Base-by-base conservation (phyloP, 202 grass and related monocot species). In the Miscanthus sacchariflorus region DNA sequence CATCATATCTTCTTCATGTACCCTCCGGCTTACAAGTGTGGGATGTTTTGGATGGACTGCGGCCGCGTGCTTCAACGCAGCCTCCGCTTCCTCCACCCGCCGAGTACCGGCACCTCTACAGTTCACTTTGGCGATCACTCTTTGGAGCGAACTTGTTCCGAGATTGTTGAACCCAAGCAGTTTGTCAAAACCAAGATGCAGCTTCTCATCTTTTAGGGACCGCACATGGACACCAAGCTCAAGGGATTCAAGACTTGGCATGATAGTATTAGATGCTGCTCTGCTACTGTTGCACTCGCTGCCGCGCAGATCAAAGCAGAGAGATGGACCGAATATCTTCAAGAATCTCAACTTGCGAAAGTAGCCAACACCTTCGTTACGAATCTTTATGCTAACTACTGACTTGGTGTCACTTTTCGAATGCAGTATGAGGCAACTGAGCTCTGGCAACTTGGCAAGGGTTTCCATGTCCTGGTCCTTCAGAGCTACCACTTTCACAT, bases 1-100 rank as follows among this genome's bases (percentile, higher is more conserved):
- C 0, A 23, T 2, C 17, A 72, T 42, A 40, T 0, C 0, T 71
- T 0, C 0, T 2, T 10, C 7, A 0, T 0, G 0, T 1, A 1
- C 1, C 35, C 18, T 2, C 0, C 0, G 1, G 0, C 0, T 72
- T 12, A 0, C 0, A 72, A 72, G 38, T 4, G 2, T 21, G 18
- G 36, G 69, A 42, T 10, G 69, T 42, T 42, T 72, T 39, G 70
- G 70, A 43, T 72, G 70, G 10, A 72, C 2, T 11, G 10, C 5
- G 11, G 70, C 39, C 2, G 38, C 11, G 5, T 13, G 38, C 5
- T 12, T 0, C 1, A 72, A 24, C 0, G 21, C 39, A 24, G 21
- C 70, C 21, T 24, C 70, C 1, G n/a, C 70, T 44, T 72, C 17
- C 9, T 44, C 21, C 70, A 72, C 19, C 0, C 44, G 10, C 1